A percentile compares a stretch with the other conserved stretches of the same genome.
Evolutionary conservation across 2,329 filamentous ascomycete species (phyloP).

Genomic region (Stemphylium lycopersici): DNA sequence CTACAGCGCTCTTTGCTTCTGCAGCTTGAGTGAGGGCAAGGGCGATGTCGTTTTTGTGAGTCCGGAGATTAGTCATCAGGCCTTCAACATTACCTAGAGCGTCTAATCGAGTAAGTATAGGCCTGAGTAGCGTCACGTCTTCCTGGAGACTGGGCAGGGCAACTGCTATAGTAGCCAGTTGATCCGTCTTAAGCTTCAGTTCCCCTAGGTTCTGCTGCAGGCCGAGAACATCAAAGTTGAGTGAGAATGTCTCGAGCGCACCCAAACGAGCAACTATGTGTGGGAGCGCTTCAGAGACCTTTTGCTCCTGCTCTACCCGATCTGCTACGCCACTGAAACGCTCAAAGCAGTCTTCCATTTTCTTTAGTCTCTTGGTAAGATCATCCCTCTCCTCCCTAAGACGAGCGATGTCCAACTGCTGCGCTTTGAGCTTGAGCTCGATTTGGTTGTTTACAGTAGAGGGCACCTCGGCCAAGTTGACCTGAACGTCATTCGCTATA

Average conservation of each 20-base stretch:
- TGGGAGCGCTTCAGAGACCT: background rate
- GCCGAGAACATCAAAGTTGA: background rate
- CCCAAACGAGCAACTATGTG: background rate
- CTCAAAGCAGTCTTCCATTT: background rate
- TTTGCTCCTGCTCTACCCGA: background rate
- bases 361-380: background rate
- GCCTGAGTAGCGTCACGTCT: too few relatives aligned
- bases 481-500: slow-evolving; percentile 1
- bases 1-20: background rate
- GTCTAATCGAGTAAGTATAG: too few relatives aligned
- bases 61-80: too few relatives aligned
- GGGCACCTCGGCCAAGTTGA: background rate
- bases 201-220: background rate
- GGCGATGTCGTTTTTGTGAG: too few relatives aligned
- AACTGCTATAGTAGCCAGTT: background rate
- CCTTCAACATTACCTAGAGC: too few relatives aligned
- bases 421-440: slow-evolving; percentile 5
- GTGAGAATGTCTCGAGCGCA: background rate
- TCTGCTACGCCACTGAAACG: background rate
- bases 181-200: background rate
- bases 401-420: slow-evolving; percentile 9
- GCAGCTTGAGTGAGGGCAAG: background rate
- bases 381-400: slow-evolving; percentile 12
- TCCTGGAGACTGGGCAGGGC: too few relatives aligned
- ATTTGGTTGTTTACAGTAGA: background rate